phyloP scores from a whole-genome alignment of 192 early-diverging fungal species.

The Coemansia sp. region DNA sequence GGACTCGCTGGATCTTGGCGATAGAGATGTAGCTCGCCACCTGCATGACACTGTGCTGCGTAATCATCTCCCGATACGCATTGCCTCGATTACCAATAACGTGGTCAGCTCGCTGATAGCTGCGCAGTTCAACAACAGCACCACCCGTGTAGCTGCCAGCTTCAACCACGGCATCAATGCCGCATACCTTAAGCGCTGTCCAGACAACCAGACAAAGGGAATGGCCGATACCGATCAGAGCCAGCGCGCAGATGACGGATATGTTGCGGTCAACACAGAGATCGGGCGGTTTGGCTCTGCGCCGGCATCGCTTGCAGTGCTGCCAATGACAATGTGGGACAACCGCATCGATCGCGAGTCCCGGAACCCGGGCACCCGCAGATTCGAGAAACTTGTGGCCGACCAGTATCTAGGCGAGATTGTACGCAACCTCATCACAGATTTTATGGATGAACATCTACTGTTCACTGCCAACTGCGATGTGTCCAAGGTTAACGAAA shows the following conservation, averaged over 20 bases:
- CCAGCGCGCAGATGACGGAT: background rate
- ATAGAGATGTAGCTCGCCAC: slow-evolving; percentile 71
- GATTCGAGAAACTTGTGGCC: slow-evolving; percentile 67
- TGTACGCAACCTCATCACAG: slow-evolving; percentile 68
- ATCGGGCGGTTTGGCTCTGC: slow-evolving; percentile 85
- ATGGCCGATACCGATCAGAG: slow-evolving; percentile 16
- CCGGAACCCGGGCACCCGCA: slow-evolving; percentile 67
- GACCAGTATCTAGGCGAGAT: slow-evolving; percentile 93
- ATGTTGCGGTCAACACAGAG: slow-evolving; percentile 94
- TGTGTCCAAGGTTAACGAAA: slow-evolving; percentile 55
- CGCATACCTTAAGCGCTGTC: slow-evolving; percentile 74
- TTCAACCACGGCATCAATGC: slow-evolving; percentile 92
- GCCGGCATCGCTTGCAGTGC: slow-evolving; percentile 39
- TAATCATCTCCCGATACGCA: slow-evolving; percentile 72
- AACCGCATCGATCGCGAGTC: slow-evolving; percentile 76
- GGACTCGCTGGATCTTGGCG: slow-evolving; percentile 59
- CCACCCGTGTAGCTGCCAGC: slow-evolving; percentile 77
- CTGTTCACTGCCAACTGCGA: slow-evolving; percentile 64
- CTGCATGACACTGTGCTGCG: slow-evolving; percentile 71
- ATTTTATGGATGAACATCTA: slow-evolving; percentile 76
- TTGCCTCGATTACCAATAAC: slow-evolving; percentile 89
- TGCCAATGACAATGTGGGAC: slow-evolving; percentile 84
- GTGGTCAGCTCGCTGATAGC: slow-evolving; percentile 88
- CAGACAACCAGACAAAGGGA: slow-evolving; percentile 60
- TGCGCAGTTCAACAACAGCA: slow-evolving; percentile 73